phyloP scores from a whole-genome alignment of 805 yeast genomes.

The Yamadazyma philogaea region DNA sequence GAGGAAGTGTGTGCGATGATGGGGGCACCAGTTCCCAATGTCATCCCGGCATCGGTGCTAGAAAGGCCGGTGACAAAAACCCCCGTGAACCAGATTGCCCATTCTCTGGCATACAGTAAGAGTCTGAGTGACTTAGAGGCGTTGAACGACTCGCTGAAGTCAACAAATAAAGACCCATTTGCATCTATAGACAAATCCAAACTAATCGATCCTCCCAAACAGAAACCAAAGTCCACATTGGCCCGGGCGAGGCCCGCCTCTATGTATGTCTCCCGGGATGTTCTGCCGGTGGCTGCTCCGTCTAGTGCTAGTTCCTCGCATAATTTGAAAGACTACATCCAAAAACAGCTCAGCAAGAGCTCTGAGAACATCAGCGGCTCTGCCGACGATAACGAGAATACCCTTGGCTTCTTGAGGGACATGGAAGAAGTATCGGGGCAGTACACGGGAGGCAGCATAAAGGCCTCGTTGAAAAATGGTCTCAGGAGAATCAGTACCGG shows the following conservation, averaged over 20 bases:
- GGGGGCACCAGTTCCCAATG: slow-evolving; percentile 40
- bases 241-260: slow-evolving; percentile 5
- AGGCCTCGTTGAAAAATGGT: slow-evolving; percentile 26
- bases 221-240: slow-evolving; percentile 18
- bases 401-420: slow-evolving; percentile 35
- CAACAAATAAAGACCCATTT: slow-evolving; percentile 41
- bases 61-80: slow-evolving; percentile 12
- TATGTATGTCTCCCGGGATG: slow-evolving; percentile 7
- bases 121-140: slow-evolving; percentile 7
- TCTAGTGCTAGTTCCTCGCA: slow-evolving; percentile 11
- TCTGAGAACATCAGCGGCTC: slow-evolving; percentile 17
- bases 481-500: slow-evolving; percentile 42
- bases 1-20: slow-evolving; percentile 66
- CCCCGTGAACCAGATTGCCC: slow-evolving; percentile 1
- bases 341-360: slow-evolving; percentile 29
- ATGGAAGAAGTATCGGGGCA: slow-evolving; percentile 26
- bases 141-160: slow-evolving; percentile 35
- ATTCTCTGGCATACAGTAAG: slow-evolving; percentile 1
- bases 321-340: slow-evolving; percentile 31
- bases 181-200: slow-evolving; percentile 41
- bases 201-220: slow-evolving; percentile 12
- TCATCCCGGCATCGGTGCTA: slow-evolving; percentile 39
- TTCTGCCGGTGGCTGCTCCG: slow-evolving; percentile 7
- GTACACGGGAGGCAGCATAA: slow-evolving; percentile 42
- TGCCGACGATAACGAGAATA: slow-evolving; percentile 25